A percentile compares a stretch with the other conserved stretches of the same genome.
Evolutionary conservation across 345 rosid species (phyloP).

Genomic region (Brassica nigra): DNA sequence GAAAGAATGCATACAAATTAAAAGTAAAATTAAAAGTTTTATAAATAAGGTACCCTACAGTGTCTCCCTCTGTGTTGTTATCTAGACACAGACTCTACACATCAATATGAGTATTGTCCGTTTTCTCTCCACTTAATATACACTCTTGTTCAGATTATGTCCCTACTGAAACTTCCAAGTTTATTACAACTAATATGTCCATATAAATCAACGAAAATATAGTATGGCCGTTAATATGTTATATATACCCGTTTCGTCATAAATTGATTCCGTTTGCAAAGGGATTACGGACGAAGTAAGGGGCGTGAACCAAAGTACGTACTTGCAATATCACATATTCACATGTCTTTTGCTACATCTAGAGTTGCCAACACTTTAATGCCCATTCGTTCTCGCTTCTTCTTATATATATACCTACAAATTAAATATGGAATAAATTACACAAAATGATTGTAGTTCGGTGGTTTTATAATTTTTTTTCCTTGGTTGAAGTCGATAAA

Average conservation of each 20-base stretch:
- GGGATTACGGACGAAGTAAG: slow-evolving; percentile 31
- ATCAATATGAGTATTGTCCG: slow-evolving; percentile 18
- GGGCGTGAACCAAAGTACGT: slow-evolving; percentile 35
- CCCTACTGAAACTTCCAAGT: slow-evolving; percentile 38
- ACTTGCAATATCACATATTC: slow-evolving; percentile 34
- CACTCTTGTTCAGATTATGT: slow-evolving; percentile 30
- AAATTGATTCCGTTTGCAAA: slow-evolving; percentile 27
- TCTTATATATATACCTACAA: background rate
- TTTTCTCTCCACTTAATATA: slow-evolving; percentile 19
- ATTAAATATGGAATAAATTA: slow-evolving; percentile 5
- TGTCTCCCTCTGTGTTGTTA: slow-evolving; percentile 32
- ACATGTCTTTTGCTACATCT: slow-evolving; percentile 21
- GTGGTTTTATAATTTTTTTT: slow-evolving; percentile 3
- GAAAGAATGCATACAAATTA: slow-evolving; percentile 13
- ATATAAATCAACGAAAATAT: background rate
- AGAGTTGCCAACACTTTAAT: slow-evolving; percentile 29
- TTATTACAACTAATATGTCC: slow-evolving; percentile 29
- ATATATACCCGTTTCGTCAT: slow-evolving; percentile 24
- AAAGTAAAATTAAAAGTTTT: slow-evolving; percentile 1
- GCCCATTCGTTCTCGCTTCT: background rate
- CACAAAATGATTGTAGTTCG: background rate
- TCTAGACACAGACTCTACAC: slow-evolving; percentile 21
- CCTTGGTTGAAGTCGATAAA: background rate
- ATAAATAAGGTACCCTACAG: slow-evolving; percentile 36
- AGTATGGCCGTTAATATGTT: slow-evolving; percentile 16